A percentile compares a stretch with the other conserved stretches of the same genome.
phyloP scores from a whole-genome alignment of 345 rosid genomes.

The Lagerstroemia speciosa region DNA sequence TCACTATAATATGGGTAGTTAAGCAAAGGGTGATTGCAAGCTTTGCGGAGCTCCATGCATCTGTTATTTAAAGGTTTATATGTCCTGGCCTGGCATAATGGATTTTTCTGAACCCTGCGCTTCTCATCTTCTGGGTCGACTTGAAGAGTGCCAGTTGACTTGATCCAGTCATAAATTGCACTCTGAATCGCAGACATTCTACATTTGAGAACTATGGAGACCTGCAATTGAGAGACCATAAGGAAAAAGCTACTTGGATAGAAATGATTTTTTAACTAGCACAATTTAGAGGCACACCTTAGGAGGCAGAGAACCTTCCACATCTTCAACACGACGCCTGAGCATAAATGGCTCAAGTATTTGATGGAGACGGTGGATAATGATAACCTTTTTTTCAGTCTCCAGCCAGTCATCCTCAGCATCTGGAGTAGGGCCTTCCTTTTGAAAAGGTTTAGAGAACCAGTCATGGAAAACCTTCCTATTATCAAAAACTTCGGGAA shows the following conservation, averaged over 20 bases:
- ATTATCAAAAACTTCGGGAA: conserved; percentile 99
- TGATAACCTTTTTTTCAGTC: conserved; percentile 97
- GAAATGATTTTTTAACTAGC: conserved; percentile 2
- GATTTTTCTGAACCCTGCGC: conserved; percentile 65
- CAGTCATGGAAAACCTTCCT: conserved; percentile 99
- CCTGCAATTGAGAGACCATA: conserved; percentile 39
- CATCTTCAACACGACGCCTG: conserved; percentile 98
- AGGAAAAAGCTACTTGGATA: conserved; percentile 12
- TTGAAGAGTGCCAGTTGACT: conserved; percentile 90
- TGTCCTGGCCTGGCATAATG: conserved; percentile 64
- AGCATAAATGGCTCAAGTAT: conserved; percentile 99
- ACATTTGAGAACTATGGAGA: conserved; percentile 83
- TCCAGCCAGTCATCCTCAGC: conserved; percentile 99
- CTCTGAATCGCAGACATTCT: conserved; percentile 98
- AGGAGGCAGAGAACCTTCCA: conserved; percentile 98
- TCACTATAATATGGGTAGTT: conserved; percentile 87
- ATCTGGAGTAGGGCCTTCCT: conserved; percentile 66
- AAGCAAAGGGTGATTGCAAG: conserved; percentile 96
- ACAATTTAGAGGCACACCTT: conserved; percentile 46
- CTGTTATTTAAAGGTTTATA: conserved; percentile 78
- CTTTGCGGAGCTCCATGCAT: conserved; percentile 98
- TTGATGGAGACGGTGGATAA: conserved; percentile 98
- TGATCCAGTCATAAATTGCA: conserved; percentile 99
- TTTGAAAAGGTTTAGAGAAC: conserved; percentile 98
- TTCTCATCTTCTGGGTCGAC: conserved; percentile 95